Base-by-base conservation (phyloP, 805 yeast genomes). In the Sugiyamaella floridensis region DNA sequence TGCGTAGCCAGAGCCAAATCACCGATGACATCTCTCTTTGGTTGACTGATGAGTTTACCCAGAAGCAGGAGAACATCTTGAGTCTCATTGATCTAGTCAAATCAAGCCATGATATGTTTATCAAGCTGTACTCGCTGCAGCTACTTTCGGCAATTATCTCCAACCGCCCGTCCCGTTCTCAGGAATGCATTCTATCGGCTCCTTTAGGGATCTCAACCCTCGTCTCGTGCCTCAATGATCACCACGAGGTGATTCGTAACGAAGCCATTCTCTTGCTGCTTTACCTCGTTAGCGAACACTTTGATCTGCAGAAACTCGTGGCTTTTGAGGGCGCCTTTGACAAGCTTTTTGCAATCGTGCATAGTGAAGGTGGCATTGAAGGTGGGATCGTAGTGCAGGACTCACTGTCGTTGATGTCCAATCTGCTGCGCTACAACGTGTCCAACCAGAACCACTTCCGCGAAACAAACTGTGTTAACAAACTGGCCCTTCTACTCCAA, bases 321-420 rank as follows among this genome's bases (percentile, higher is more conserved):
- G 99, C 96, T 0, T 93, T 93, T 64, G 97, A 93, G 65, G 90
- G 88, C 59, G 85, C 95, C 0, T 90, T 93, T 63, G 97, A 89
- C 56, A 80, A 76, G 55, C 69, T 89, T 11, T 90, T 92, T 62
- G 75, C 73, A n/a, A 85, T 93, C 12, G 82, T 92, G 20, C 82
- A 80, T 14, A 86, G 82, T 57, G 97, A 90, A 67, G 97, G 96
- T 32, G 96, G 96, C 2, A 76, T 89, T 14, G 77, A 89, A 50
- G 97, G 96, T 9, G 88, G 93, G 16, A 76, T 89, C 34, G 81
- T 89, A n/a, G 95, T 90, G 8, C 93, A 87, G 64, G 98, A 93
- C 68, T 87, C 96, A 66, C 71, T 95, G 50, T 79, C 89, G 0
- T 70, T 93, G 45, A 72, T 92, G 7, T 76, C 84, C 15, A 86